Base-by-base conservation (phyloP, 352 stramenopile species). In the Globisporangium sylvaticum region DNA sequence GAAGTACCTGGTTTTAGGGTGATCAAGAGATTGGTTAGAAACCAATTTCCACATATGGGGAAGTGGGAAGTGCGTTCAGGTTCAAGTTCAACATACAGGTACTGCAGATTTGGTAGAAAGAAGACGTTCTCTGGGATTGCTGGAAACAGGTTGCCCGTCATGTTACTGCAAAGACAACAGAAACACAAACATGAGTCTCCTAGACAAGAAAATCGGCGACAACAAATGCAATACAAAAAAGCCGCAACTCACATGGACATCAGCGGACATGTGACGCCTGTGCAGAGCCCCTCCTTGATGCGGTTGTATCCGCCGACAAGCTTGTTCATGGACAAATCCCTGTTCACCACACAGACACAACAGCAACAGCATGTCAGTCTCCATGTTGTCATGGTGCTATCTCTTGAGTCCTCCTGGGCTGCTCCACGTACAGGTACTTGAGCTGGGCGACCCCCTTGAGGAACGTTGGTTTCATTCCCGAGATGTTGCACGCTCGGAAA, bases 241-340 rank as follows among this genome's bases (percentile, higher is more conserved):
- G 20, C 6, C 20, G 2, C 6, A 3, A 24, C 64, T 37, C 62
- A 73, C 69, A 85, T 83, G 27, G 71, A 81, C 66, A 78, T 70
- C 24, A 85, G 52, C 2, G 75, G 78, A 31, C 78, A 85, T 39
- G 78, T 75, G 39, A 83, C 79, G 57, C 75, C 75, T 7, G 75
- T 73, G 69, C 78, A 83, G 63, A 85, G 73, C 64, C 79, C 72
- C n/a, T 77, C 66, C n/a, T 69, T 75, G 58, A 85, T 80, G 15
- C 75, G 78, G 44, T 72, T 78, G 73, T 85, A 85, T 3, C 68
- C 71, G 12, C 75, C 75, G 2, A 73, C 15, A n/a, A 85, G 61
- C 18, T 81, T 75, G 66, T 85, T 85, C 52, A 74, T 48, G n/a
- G 78, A 85, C 5, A 85, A 53, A 54, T 85, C 78, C 37, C 70